These are phyloP conservation scores for Lactifluus subvellereus DNA, from an alignment of 768 basidiomycete genomes.

Conservation along the genomic window DNA sequence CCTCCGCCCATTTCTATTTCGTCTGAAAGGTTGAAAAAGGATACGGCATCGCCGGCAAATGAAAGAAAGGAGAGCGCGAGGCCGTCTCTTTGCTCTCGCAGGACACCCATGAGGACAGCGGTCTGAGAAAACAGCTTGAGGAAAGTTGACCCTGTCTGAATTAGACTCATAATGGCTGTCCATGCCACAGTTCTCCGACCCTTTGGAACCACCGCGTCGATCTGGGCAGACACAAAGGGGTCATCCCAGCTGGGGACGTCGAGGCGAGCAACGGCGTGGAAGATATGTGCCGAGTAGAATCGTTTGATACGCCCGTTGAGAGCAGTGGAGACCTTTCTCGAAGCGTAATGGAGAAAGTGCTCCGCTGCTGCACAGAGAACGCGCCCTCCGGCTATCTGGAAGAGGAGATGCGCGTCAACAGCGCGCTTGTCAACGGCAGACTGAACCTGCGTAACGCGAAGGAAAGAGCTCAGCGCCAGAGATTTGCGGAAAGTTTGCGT, in stretches of 20 bases:
- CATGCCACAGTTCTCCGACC: constrained; percentile 47
- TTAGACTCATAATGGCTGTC: constrained; percentile 45
- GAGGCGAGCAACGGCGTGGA: constrained; percentile 60
- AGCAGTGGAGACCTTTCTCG: constrained; percentile 38
- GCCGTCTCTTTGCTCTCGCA: constrained; percentile 62
- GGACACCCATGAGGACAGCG: constrained; percentile 51
- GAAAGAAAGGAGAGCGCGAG: constrained; percentile 51
- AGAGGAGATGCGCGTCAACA: constrained; percentile 16
- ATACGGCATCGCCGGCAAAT: constrained; percentile 46
- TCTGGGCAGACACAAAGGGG: constrained; percentile 56
- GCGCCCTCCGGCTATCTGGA: constrained; percentile 39
- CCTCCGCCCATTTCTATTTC: neutral
- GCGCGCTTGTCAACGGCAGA: constrained; percentile 19
- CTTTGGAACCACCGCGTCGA: constrained; percentile 47
- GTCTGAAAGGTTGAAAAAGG: constrained; percentile 29
- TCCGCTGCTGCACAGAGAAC: constrained; percentile 44
- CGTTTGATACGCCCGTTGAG: constrained; percentile 57
- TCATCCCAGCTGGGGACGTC: constrained; percentile 75
- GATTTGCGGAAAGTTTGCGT: neutral
- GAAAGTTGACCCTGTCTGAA: constrained; percentile 38
- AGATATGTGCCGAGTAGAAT: constrained; percentile 58
- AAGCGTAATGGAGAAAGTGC: constrained; percentile 40
- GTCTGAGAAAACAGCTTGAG: constrained; percentile 54
- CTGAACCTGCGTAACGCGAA: constrained; percentile 7
- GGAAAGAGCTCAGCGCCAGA: neutral